A percentile compares a stretch with the other conserved stretches of the same genome.
Evolutionary conservation across 2,329 filamentous ascomycete genomes (phyloP).

Genomic region (Claviceps sp.): DNA sequence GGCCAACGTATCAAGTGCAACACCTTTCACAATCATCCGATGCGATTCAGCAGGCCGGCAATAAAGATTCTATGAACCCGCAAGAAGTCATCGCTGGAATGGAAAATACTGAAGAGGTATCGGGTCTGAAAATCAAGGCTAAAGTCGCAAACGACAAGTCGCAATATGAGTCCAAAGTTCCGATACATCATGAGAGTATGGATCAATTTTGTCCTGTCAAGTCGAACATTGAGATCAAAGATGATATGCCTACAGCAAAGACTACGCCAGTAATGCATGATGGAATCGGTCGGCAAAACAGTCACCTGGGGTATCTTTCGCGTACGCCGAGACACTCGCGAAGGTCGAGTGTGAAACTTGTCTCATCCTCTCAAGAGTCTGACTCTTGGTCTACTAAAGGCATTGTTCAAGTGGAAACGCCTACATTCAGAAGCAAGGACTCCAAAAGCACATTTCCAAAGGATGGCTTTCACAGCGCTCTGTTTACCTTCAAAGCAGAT

Average conservation of each 20-base stretch:
- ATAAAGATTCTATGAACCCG: background rate
- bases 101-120: background rate
- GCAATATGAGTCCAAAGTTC: constrained; percentile 13
- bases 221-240: constrained; percentile 43
- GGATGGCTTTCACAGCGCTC: background rate
- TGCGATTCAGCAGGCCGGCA: background rate
- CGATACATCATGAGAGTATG: constrained; percentile 35
- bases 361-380: constrained; percentile 48
- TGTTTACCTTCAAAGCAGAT: constrained; percentile 11
- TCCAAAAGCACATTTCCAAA: background rate
- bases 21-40: background rate
- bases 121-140: background rate
- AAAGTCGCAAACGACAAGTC: background rate
- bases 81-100: background rate
- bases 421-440: background rate
- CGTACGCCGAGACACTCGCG: constrained; percentile 10
- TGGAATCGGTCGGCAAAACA: background rate
- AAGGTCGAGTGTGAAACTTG: constrained; percentile 38
- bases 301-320: background rate
- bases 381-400: constrained; percentile 50
- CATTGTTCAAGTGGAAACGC: constrained; percentile 17
- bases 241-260: constrained; percentile 27
- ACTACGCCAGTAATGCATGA: background rate
- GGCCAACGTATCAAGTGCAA: background rate
- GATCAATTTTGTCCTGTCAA: constrained; percentile 28